Evolutionary conservation across 139 green algal genomes (phyloP).

Genomic region (Chlorella vulgaris): DNA sequence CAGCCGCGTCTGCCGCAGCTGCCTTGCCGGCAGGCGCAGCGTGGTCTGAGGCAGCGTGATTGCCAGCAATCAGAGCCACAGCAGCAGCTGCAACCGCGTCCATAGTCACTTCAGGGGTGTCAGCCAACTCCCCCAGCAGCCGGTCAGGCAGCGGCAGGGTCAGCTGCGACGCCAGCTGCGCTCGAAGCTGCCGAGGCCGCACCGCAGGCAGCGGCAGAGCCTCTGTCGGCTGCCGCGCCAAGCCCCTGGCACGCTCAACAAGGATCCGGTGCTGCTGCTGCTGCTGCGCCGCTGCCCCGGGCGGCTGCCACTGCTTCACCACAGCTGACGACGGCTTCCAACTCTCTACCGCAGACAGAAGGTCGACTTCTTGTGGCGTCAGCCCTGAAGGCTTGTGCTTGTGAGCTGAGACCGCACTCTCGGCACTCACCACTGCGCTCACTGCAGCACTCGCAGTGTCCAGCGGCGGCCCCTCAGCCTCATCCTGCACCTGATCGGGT

Average conservation of each 20-base stretch:
- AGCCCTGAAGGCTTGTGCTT: neutral
- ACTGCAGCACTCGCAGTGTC: too few relatives aligned
- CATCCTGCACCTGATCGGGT: too few relatives aligned
- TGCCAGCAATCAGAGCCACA: too few relatives aligned
- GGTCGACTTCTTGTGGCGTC: neutral
- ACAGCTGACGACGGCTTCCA: neutral
- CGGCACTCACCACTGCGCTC: too few relatives aligned
- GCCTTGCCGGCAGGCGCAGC: neutral
- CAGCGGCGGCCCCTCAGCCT: too few relatives aligned
- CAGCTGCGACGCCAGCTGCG: neutral
- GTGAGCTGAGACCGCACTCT: too few relatives aligned
- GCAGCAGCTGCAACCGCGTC: neutral
- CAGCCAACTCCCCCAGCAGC: neutral
- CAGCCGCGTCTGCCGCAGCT: neutral
- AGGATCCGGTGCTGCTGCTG: neutral
- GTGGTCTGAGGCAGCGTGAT: too few relatives aligned
- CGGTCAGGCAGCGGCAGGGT: neutral
- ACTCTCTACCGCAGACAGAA: constrained; percentile 1
- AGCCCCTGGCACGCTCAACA: neutral
- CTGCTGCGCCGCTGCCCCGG: neutral
- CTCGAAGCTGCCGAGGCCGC: too few relatives aligned
- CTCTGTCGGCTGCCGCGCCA: neutral
- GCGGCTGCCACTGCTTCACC: too few relatives aligned
- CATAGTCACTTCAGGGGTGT: neutral
- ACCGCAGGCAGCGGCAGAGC: neutral